Conservation (phyloP, 345 rosid species). For the Rhodamnia argentea region DNA sequence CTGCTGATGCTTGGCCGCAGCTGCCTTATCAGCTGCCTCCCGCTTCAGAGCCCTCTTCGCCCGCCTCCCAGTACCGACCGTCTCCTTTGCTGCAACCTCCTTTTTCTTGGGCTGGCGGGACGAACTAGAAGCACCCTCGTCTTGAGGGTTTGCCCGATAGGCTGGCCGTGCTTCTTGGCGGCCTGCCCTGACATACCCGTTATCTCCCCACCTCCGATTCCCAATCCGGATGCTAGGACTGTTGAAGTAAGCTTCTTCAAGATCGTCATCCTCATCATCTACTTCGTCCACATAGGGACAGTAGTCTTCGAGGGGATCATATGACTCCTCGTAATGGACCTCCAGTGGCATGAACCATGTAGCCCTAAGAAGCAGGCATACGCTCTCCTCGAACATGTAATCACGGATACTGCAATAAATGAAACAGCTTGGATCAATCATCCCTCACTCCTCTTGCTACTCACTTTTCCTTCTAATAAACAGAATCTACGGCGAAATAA, state of each 20-base stretch:
- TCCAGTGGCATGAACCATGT: slow-evolving; percentile 63
- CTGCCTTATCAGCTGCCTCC: slow-evolving; percentile 87
- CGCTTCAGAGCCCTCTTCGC: slow-evolving; percentile 90
- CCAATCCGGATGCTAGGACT: slow-evolving; percentile 55
- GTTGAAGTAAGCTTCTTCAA: slow-evolving; percentile 55
- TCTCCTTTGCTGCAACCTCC: slow-evolving; percentile 25
- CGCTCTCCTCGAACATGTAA: slow-evolving; percentile 93
- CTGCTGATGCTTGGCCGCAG: slow-evolving; percentile 39
- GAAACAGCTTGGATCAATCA: neutral
- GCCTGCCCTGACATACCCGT: slow-evolving; percentile 79
- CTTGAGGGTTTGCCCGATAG: slow-evolving; percentile 17
- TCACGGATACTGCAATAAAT: slow-evolving; percentile 48
- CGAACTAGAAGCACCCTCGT: slow-evolving; percentile 38
- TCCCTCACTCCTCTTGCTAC: neutral
- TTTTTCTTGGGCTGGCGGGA: slow-evolving; percentile 48
- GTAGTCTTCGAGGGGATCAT: slow-evolving; percentile 35
- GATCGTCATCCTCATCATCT: slow-evolving; percentile 28
- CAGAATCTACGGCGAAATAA: neutral
- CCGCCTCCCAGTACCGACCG: slow-evolving; percentile 69
- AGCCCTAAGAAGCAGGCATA: slow-evolving; percentile 85
- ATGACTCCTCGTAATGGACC: slow-evolving; percentile 31
- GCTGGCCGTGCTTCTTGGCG: slow-evolving; percentile 82
- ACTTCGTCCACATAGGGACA: slow-evolving; percentile 40
- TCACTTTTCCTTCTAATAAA: neutral
- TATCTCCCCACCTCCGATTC: slow-evolving; percentile 92